Evolutionary conservation across 257 asterid species (phyloP), one percentile per base, ranked within the genome.

Genomic region (Handroanthus guayacan): DNA sequence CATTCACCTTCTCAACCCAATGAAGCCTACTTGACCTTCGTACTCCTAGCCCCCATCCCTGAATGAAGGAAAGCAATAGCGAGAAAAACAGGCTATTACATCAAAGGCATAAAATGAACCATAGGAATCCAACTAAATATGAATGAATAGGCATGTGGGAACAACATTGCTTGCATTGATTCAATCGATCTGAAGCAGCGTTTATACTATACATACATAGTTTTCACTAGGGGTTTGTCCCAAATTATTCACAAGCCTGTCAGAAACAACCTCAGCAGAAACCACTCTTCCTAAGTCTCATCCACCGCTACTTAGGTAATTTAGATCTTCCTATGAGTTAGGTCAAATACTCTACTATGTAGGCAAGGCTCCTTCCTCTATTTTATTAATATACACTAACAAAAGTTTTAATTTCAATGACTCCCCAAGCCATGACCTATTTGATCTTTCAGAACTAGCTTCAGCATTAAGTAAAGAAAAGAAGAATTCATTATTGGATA

Each of bases 121-220:
- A 12, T 25, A 48, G 54, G 54, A 48, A 48, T 48, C 54, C 8
- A 0, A 48, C 8, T 12, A 48, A 48, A 48, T 48, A 56, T 3
- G 18, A 13, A 56, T 17, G 62, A 56, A 56, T 56, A 56, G 36
- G 18, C 62, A 56, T 56, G 62, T 56, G 62, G 62, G 36, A 16
- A 56, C 36, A 56, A 3, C 10, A 56, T 56, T 56, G 36, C 62
- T 56, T 56, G 62, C 62, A 56, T 51, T 51, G 18, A 51, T 51
- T 10, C 57, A 51, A 51, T 51, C 12, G 57, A 51, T 51, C 12
- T 12, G 57, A 51, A 51, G 57, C 4, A 12, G 57, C 18, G 16
- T 11, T 11, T 12, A 51, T 11, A 12, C 55, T 48, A 51, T 51
- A 51, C 57, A 4, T 39, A 39, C 3, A 39, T 39, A 39, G 43